Evolutionary conservation across 805 yeast species (phyloP).

Genomic region (Candida berthetii): DNA sequence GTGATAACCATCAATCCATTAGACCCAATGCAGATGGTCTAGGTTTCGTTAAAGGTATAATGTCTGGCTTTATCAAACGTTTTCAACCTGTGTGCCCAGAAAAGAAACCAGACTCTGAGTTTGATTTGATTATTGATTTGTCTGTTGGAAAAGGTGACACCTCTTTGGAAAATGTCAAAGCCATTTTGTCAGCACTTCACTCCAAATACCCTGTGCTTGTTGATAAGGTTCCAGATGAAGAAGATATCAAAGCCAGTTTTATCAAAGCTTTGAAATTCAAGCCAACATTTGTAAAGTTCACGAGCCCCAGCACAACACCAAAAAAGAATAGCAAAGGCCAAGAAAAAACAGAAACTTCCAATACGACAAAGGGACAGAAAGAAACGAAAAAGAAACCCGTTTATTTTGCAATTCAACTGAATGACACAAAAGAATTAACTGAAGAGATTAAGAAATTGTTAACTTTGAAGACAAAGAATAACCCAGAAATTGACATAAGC

Average conservation of each 20-base stretch:
- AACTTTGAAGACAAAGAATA: not conserved
- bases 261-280: constrained; percentile 43
- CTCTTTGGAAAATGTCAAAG: constrained; percentile 41
- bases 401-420: constrained; percentile 40
- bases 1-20: constrained; percentile 86
- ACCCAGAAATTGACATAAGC: not conserved
- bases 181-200: constrained; percentile 32
- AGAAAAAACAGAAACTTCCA: constrained; percentile 3
- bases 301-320: not conserved
- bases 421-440: constrained; percentile 8
- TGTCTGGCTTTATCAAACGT: constrained; percentile 67
- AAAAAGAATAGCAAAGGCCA: constrained; percentile 3
- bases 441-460: constrained; percentile 10
- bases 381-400: constrained; percentile 24
- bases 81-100: constrained; percentile 52
- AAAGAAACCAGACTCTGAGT: constrained; percentile 53
- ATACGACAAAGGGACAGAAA: not conserved
- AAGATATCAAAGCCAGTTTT: constrained; percentile 40
- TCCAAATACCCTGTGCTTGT: constrained; percentile 38
- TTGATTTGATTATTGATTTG: constrained; percentile 62
- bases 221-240: constrained; percentile 33
- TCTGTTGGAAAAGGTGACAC: constrained; percentile 35
- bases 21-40: constrained; percentile 42
- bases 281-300: constrained; percentile 40
- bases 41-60: constrained; percentile 47